A percentile compares a stretch with the other conserved stretches of the same genome.
Conservation (phyloP, 371 early-diverging fungal species). For the Dichotomocladium elegans region DNA sequence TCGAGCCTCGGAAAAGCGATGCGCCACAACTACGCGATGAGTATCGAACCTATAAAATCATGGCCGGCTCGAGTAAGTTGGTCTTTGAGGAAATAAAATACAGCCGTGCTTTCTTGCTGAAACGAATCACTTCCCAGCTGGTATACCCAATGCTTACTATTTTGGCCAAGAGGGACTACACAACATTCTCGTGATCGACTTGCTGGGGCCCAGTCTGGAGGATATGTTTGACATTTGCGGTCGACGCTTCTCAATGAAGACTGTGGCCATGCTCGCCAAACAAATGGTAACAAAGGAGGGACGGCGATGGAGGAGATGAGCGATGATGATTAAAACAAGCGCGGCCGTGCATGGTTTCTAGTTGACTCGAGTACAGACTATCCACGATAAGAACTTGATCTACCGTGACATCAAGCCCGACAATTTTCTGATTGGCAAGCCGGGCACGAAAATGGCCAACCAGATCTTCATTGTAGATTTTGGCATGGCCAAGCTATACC, state of each 20-base stretch:
- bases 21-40: conserved; percentile 93
- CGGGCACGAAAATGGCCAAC: conserved; percentile 44
- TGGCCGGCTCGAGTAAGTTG: conserved; percentile 63
- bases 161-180: conserved; percentile 93
- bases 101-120: neutral
- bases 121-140: conserved; percentile 31
- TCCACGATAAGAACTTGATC: conserved; percentile 92
- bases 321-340: neutral
- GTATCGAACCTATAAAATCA: conserved; percentile 85
- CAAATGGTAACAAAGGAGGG: conserved; percentile 68
- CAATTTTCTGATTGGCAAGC: conserved; percentile 88
- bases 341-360: conserved; percentile 10
- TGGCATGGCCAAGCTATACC: conserved; percentile 88
- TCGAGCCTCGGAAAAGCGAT: conserved; percentile 89
- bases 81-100: conserved; percentile 4
- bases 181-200: conserved; percentile 91
- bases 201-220: conserved; percentile 94
- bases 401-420: conserved; percentile 99
- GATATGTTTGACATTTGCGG: conserved; percentile 93
- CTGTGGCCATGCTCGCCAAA: conserved; percentile 92
- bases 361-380: conserved; percentile 83
- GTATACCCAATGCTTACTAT: conserved; percentile 85
- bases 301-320: neutral
- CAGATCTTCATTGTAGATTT: conserved; percentile 77
- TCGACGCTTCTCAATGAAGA: conserved; percentile 88